Evolutionary conservation across 2,329 filamentous ascomycete genomes (phyloP), one percentile per base, ranked within the genome.

Genomic region (Xylaria sp.): DNA sequence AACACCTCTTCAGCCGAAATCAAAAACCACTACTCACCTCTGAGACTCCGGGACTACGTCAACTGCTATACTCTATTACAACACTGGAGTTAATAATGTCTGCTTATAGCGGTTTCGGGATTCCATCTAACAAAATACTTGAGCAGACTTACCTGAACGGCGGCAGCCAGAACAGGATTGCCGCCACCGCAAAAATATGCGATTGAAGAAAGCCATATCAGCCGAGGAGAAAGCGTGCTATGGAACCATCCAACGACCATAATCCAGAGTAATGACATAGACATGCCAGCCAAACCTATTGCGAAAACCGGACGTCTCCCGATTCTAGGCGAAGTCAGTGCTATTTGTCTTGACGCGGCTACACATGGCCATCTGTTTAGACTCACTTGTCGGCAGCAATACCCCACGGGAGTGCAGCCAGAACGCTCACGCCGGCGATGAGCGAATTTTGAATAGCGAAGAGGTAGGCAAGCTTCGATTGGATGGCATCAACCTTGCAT

Each of bases 391-490:
- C 80, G 9, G 79, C 79, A 2, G 79, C 73, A 5, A 80, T 72
- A 13, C 80, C 80, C 76, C 80, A 82, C 1, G 80, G 76, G 52
- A 82, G 70, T 0, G 80, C 77, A 1, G 74, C 74, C n/a, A 79
- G 46, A 60, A 79, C 70, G 48, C 76, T 76, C 63, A 80, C 72
- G 46, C 75, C 74, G 6, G 78, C 75, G 39, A 73, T 73, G 23
- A 80, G 39, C 20, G 79, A 71, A 28, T 70, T 65, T 48, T 75
- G 66, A 5, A 76, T 74, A 25, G 78, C 80, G 28, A 80, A 72
- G 3, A 81, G 67, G 20, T 77, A 74, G 8, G 80, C 80, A 20
- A 82, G 69, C 61, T 77, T 72, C 15, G 76, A 74, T 69, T 82
- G 80, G 32, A 82, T 76, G 32, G 72, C 69, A 52, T 80, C 75